Evolutionary conservation across 768 basidiomycete species (phyloP).

Genomic region (Leucocoprinus sp.): DNA sequence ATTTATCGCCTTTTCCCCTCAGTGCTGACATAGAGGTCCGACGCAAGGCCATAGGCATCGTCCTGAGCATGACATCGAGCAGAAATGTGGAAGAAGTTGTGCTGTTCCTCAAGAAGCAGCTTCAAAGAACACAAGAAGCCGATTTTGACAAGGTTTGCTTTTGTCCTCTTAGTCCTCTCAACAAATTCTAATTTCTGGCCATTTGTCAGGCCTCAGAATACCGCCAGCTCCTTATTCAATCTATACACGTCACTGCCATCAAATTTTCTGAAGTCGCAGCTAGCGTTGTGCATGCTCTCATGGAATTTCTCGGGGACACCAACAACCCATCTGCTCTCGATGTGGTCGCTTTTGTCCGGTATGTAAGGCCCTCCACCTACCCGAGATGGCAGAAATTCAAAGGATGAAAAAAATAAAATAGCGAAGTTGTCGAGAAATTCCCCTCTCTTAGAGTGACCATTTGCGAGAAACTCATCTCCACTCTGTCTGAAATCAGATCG

Average conservation of each 20-base stretch:
- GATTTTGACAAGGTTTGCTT: slow-evolving; percentile 80
- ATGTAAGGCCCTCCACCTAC: slow-evolving; percentile 8
- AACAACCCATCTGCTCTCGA: slow-evolving; percentile 94
- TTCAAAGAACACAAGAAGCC: slow-evolving; percentile 86
- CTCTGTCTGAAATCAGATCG: slow-evolving; percentile 83
- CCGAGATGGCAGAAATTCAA: background rate
- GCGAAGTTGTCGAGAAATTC: slow-evolving; percentile 98
- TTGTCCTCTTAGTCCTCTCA: background rate
- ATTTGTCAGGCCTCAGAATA: slow-evolving; percentile 78
- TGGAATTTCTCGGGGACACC: slow-evolving; percentile 92
- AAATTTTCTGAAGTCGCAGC: slow-evolving; percentile 96
- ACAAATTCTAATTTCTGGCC: background rate
- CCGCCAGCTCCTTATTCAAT: slow-evolving; percentile 92
- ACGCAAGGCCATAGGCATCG: slow-evolving; percentile 83
- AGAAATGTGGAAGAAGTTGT: slow-evolving; percentile 97
- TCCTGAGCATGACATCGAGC: slow-evolving; percentile 87
- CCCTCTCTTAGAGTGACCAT: slow-evolving; percentile 76
- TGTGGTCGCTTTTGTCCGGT: slow-evolving; percentile 69
- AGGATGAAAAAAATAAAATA: slow-evolving; percentile 16
- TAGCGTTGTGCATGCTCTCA: slow-evolving; percentile 86
- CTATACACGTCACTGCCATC: slow-evolving; percentile 93
- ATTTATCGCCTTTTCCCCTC: background rate
- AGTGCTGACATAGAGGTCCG: slow-evolving; percentile 97
- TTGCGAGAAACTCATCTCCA: slow-evolving; percentile 74
- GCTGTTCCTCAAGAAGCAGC: slow-evolving; percentile 92